Percentiles rank a stretch among this genome's conserved stretches.
phyloP scores from a whole-genome alignment of 768 basidiomycete species.

The Hypsizygus marmoreus region DNA sequence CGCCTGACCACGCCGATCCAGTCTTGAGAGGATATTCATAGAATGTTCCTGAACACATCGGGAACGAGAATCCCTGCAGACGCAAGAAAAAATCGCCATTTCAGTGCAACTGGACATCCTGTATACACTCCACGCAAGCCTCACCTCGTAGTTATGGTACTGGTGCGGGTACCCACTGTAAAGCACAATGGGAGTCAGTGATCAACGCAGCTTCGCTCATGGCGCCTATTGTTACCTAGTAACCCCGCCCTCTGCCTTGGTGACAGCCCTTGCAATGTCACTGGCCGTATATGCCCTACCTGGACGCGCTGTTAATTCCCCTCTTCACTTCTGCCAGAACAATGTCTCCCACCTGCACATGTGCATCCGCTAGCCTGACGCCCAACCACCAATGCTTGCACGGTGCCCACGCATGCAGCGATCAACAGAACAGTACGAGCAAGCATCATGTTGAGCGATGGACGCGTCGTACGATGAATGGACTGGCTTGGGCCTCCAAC shows the following conservation, averaged over 20 bases:
- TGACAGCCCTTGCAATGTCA: constrained; percentile 21
- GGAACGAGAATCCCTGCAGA: constrained; percentile 26
- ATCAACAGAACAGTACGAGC: constrained; percentile 8
- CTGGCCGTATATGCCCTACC: constrained; percentile 15
- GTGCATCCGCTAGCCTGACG: constrained; percentile 23
- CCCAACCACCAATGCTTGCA: constrained; percentile 17
- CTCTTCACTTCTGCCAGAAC: background rate
- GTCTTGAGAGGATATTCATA: constrained; percentile 28
- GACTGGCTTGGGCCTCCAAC: too few species aligned
- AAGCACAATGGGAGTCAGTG: background rate
- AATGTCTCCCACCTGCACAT: constrained; percentile 30
- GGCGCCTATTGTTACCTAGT: constrained; percentile 14
- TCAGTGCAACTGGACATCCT: background rate
- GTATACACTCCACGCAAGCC: background rate
- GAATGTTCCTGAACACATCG: constrained; percentile 23
- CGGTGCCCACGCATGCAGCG: constrained; percentile 9
- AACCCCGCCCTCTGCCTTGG: constrained; percentile 21
- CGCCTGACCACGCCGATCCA: constrained; percentile 22
- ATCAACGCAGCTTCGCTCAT: background rate
- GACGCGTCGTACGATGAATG: too few species aligned
- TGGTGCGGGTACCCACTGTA: constrained; percentile 27
- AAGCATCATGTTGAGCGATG: too few species aligned
- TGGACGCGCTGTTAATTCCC: constrained; percentile 1
- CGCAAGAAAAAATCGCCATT: background rate
- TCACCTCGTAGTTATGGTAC: constrained; percentile 28